phyloP scores from a whole-genome alignment of 352 stramenopile genomes.

The Pythium biforme region DNA sequence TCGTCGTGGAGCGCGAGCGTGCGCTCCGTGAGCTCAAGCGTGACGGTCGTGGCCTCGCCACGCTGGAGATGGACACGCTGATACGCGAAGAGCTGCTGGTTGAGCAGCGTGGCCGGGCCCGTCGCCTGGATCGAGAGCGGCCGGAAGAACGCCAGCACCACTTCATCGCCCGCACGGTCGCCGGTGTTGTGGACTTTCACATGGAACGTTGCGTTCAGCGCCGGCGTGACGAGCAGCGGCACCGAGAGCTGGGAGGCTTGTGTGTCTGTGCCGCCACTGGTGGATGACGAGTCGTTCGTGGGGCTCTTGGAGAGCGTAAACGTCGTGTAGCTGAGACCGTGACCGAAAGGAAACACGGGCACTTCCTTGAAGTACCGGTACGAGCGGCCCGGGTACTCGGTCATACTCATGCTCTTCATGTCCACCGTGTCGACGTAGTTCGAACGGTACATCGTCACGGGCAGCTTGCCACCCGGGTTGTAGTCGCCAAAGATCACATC shows the following conservation, averaged over 20 bases:
- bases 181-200: slow-evolving; percentile 64
- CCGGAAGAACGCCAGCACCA: slow-evolving; percentile 80
- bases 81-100: slow-evolving; percentile 78
- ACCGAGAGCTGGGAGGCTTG: slow-evolving; percentile 1
- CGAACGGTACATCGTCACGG: slow-evolving; percentile 86
- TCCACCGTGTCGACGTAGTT: slow-evolving; percentile 69
- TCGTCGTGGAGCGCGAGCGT: slow-evolving; percentile 63
- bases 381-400: slow-evolving; percentile 81
- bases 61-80: slow-evolving; percentile 49
- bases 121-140: slow-evolving; percentile 57
- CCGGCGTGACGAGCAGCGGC: slow-evolving; percentile 33
- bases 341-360: slow-evolving; percentile 89
- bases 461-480: slow-evolving; percentile 80
- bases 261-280: background rate
- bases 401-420: slow-evolving; percentile 92
- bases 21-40: slow-evolving; percentile 41
- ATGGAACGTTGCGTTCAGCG: slow-evolving; percentile 42
- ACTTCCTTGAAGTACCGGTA: slow-evolving; percentile 91
- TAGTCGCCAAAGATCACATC: slow-evolving; percentile 83
- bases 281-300: background rate
- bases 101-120: slow-evolving; percentile 55
- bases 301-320: slow-evolving; percentile 45
- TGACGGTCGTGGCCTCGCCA: slow-evolving; percentile 36
- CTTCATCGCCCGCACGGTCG: slow-evolving; percentile 52
- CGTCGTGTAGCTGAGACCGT: slow-evolving; percentile 88